Evolutionary conservation across 1,284 basidiomycete species (phyloP), one percentile per base, ranked within the genome.

Genomic region (Neotropicomus parvogracilis): DNA sequence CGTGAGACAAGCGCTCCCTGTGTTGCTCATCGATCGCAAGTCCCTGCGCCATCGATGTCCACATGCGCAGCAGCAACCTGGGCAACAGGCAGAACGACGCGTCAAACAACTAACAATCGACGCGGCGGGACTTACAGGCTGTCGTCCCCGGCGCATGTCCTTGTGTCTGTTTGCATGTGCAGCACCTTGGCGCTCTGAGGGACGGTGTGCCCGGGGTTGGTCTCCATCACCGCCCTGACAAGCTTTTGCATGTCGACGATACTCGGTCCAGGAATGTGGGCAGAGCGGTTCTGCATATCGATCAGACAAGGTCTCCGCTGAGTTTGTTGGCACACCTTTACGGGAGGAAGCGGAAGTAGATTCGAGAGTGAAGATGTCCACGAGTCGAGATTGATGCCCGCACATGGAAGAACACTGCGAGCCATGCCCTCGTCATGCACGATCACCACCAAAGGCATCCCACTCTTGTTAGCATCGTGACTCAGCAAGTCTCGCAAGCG

Each of bases 361-460:
- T 44, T 37, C 4, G 50, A 50, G 11, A 68, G 54, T 2, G 62
- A 59, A 36, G 63, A 64, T 0, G 50, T 44, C 47, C 53, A 69
- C 4, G 44, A 10, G 19, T 24, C 34, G 26, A 54, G 28, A 20
- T 62, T 36, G 36, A 67, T 35, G 7, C 59, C 63, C 11, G 64
- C 59, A 11, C 42, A 60, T 6, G 45, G 37, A 4, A 65, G 54
- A 8, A 67, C 27, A 3, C 37, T 20, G 5, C 63, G 56, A 3
- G 59, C 63, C 59, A 69, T 66, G 14, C 52, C 57, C 35, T 69
- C 64, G n/a, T 68, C 60, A 6, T 68, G 54, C 14, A 66, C 63
- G 13, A 65, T 50, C 27, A 65, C 44, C 13, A 68, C 46, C 45
- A 69, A 17, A 2, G 67, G 67, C 3, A 50, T 34, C 21, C 52